A percentile compares a stretch with the other conserved stretches of the same genome.
phyloP scores from a whole-genome alignment of 2,329 filamentous ascomycete species.

The Curvularia hawaiiensis region DNA sequence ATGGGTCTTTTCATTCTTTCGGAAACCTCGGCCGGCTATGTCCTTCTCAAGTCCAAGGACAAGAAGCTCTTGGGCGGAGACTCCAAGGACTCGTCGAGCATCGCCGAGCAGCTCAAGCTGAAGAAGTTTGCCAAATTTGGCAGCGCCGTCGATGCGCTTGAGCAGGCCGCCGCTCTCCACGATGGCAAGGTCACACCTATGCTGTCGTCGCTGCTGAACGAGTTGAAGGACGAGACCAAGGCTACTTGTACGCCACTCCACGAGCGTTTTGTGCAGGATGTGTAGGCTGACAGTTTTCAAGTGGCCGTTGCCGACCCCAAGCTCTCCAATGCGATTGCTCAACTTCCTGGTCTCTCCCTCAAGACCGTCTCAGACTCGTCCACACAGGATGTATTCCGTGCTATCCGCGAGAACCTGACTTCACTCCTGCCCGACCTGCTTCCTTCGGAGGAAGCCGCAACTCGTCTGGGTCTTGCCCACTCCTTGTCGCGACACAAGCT shows the following conservation, averaged over 20 bases:
- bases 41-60: conserved; percentile 97
- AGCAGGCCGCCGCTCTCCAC: conserved; percentile 77
- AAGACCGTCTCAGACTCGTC: conserved; percentile 80
- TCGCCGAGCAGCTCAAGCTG: conserved; percentile 89
- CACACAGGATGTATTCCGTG: conserved; percentile 89
- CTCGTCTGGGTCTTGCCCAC: conserved; percentile 95
- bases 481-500: conserved; percentile 93
- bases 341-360: conserved; percentile 86
- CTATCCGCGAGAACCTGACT: conserved; percentile 87
- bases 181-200: conserved; percentile 95
- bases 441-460: conserved; percentile 86
- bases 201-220: conserved; percentile 79
- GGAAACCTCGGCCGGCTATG: conserved; percentile 76
- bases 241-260: conserved; percentile 61
- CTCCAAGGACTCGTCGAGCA: conserved; percentile 78
- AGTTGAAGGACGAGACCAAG: conserved; percentile 97
- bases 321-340: conserved; percentile 87
- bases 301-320: conserved; percentile 92
- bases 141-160: conserved; percentile 85
- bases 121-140: conserved; percentile 98
- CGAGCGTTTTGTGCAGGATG: neutral
- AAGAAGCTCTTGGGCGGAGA: conserved; percentile 90
- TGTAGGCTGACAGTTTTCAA: conserved; percentile 24
- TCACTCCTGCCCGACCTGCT: conserved; percentile 89
- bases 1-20: conserved; percentile 52